These are phyloP conservation scores for Saturnispora halmiae DNA, from an alignment of 805 yeast species.

Conservation along the genomic window DNA sequence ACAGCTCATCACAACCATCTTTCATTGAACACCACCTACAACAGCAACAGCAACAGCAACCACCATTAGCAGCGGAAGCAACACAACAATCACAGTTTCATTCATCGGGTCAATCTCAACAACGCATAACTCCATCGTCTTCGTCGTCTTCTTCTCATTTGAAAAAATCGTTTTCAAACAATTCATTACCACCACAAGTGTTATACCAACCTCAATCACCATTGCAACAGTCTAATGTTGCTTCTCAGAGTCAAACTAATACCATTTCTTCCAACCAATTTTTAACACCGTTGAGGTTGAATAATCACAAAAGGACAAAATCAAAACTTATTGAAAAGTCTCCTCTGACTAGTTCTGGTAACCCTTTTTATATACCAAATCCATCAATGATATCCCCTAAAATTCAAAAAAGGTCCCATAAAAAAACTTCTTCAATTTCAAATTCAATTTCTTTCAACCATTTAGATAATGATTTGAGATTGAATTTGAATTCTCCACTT, in stretches of 20 bases:
- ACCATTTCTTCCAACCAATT: conserved; percentile 1
- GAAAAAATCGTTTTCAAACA: conserved; percentile 10
- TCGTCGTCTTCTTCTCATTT: conserved; percentile 9
- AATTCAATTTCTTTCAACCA: conserved; percentile 25
- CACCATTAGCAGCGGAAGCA: too few species aligned
- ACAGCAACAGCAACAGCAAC: too few species aligned
- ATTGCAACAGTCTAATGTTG: too few species aligned
- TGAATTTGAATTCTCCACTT: conserved; percentile 18
- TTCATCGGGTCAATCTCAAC: conserved; percentile 3
- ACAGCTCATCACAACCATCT: too few species aligned
- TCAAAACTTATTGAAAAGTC: conserved; percentile 25
- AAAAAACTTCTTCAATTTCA: conserved; percentile 27
- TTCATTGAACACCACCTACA: too few species aligned
- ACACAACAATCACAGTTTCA: conserved; percentile 25
- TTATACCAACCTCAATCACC: conserved; percentile 13
- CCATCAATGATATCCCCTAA: conserved; percentile 33
- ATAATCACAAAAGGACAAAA: conserved; percentile 20
- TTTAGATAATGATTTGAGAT: conserved; percentile 26
- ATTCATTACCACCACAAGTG: conserved; percentile 14
- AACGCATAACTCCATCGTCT: conserved; percentile 15
- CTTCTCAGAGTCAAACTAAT: too few species aligned
- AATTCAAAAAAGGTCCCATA: conserved; percentile 24
- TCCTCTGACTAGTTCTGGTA: conserved; percentile 28
- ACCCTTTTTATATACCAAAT: conserved; percentile 43
- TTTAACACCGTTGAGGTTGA: conserved; percentile 16